phyloP scores from a whole-genome alignment of 768 basidiomycete genomes.

The Rhodotorula sphaerocarpa region DNA sequence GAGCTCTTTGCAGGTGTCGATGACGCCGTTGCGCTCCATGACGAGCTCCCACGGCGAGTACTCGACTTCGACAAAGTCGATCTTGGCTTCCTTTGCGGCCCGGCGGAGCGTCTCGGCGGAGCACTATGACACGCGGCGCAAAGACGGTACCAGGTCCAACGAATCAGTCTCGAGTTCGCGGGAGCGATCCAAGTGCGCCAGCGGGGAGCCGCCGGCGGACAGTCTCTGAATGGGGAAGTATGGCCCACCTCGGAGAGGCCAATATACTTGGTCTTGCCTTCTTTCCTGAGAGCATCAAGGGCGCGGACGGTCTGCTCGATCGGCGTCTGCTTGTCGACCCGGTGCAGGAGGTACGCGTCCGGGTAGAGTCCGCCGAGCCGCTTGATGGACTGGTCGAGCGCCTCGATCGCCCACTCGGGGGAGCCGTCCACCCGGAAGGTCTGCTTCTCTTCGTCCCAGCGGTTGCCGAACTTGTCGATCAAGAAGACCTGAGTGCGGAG shows the following conservation, averaged over 20 bases:
- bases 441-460: neutral
- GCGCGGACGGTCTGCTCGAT: conserved; percentile 40
- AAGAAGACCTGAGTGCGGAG: conserved; percentile 1
- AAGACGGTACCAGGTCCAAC: too few species aligned
- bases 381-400: conserved; percentile 5
- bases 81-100: conserved; percentile 49
- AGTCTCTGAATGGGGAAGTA: neutral
- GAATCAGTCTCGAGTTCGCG: too few species aligned
- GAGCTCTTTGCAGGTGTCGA: conserved; percentile 43
- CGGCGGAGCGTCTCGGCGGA: conserved; percentile 47
- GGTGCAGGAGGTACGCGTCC: conserved; percentile 18
- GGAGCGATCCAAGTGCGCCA: neutral
- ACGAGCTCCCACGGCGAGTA: conserved; percentile 25
- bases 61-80: conserved; percentile 59
- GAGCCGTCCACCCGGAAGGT: neutral
- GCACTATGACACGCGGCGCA: too few species aligned
- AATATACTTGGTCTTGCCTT: conserved; percentile 57
- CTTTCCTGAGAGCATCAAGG: conserved; percentile 50
- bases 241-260: conserved; percentile 55
- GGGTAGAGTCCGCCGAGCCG: conserved; percentile 10
- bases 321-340: conserved; percentile 20
- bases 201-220: neutral
- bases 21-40: conserved; percentile 40
- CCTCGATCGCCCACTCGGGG: neutral
- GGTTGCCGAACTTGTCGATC: conserved; percentile 13